Evolutionary conservation across 2,329 filamentous ascomycete species (phyloP).

Genomic region (Beauveria varroae): DNA sequence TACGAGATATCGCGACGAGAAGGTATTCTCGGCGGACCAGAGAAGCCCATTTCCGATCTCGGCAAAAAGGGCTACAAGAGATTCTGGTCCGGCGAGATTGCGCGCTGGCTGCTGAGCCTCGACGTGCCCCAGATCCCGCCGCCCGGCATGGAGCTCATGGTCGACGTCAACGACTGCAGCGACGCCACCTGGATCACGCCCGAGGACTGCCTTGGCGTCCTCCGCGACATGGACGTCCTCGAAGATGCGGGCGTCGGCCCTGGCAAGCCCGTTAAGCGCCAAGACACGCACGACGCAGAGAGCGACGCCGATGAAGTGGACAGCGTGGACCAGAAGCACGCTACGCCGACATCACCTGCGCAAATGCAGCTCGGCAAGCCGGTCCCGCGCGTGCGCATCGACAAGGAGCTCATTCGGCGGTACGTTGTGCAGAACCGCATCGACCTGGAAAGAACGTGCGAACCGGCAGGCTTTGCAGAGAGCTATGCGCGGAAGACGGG

Average conservation of each 20-base stretch:
- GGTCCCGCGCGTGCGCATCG: constrained; percentile 42
- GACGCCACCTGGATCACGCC: constrained; percentile 72
- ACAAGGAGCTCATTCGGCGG: constrained; percentile 50
- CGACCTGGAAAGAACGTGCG: constrained; percentile 58
- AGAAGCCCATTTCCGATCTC: constrained; percentile 85
- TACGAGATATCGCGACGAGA: constrained; percentile 87
- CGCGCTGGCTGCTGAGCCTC: constrained; percentile 53
- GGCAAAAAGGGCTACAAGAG: constrained; percentile 75
- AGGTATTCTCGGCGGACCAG: constrained; percentile 78
- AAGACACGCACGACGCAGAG: constrained; percentile 18
- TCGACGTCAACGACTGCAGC: constrained; percentile 65
- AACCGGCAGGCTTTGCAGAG: constrained; percentile 66
- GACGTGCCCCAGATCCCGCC: constrained; percentile 28
- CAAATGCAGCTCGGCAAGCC: constrained; percentile 11
- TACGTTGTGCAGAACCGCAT: constrained; percentile 61
- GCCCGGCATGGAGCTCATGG: constrained; percentile 37
- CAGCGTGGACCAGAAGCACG: constrained; percentile 15
- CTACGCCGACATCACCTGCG: constrained; percentile 10
- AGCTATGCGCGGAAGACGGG: constrained; percentile 49
- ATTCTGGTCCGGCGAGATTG: constrained; percentile 82
- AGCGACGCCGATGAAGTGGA: constrained; percentile 14
- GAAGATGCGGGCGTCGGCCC: constrained; percentile 46
- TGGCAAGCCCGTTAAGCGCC: constrained; percentile 25
- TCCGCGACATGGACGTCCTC: constrained; percentile 73
- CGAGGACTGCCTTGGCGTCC: constrained; percentile 72